Base-by-base conservation (phyloP, 345 rosid genomes). In the Theobroma cacao region DNA sequence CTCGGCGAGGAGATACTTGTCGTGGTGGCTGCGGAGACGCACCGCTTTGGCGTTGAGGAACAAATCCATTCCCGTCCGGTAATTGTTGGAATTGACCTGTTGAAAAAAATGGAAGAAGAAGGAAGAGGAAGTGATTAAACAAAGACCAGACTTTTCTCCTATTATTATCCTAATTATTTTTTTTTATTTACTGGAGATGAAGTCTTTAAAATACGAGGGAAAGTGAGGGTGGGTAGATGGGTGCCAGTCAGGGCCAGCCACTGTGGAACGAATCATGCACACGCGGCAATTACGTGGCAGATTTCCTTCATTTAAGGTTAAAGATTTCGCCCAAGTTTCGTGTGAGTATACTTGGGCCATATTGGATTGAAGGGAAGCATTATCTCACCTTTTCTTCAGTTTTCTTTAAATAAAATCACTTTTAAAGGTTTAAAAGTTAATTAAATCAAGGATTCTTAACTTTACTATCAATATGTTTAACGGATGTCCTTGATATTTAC, bases 41-140 rank as follows among this genome's bases (percentile, higher is more conserved):
- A 96, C 85, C 15, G 90, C 87, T 84, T 81, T 93, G 0, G 94
- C 96, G 82, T 90, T 93, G 64, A 82, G 81, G 85, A 93, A 94
- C 78, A 89, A 77, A 61, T 97, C 98, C 99, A 97, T 94, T 3
- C 82, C 92, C 66, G 79, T 67, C 17, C 17, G 56, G 63, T 3
- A 62, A 41, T 75, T 47, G 79, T 77, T 80, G 52, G 74, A 82
- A 30, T 71, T 70, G 22, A 34, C 63, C 75, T 77, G 82, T 77
- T 77, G 78, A 45, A n/a, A 36, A 14, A 22, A 72, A 5, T 11
- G 61, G 40, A 70, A 71, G 67, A 45, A 18, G 48, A 69, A 41
- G 2, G 36, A 69, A 6, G 58, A 71, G 15, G 2, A 30, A 50
- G 60, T 52, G 26, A 71, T 5, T 4, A 18, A 66, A 63, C 5